Conservation (phyloP, 2,329 filamentous ascomycete genomes). For the Furcasterigmium furcatum region DNA sequence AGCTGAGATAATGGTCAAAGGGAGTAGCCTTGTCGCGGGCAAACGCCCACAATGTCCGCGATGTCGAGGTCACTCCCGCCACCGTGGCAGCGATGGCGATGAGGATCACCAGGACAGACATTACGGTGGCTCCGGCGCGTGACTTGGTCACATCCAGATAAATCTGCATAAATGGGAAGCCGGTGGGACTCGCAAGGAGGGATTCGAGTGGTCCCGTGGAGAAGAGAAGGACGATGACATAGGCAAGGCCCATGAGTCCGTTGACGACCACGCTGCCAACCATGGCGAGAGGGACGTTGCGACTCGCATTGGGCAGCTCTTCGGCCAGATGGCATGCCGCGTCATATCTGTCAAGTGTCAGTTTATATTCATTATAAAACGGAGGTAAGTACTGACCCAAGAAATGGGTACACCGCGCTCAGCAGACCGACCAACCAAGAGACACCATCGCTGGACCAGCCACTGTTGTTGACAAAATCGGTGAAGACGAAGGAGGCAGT, state of each 20-base stretch:
- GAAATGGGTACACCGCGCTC: constrained; percentile 26
- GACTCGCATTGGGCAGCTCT: constrained; percentile 26
- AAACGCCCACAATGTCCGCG: constrained; percentile 34
- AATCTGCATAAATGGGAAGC: constrained; percentile 40
- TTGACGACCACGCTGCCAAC: constrained; percentile 33
- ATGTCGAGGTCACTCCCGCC: constrained; percentile 29
- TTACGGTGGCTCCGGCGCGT: constrained; percentile 17
- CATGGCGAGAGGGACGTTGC: constrained; percentile 28
- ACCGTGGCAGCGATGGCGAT: constrained; percentile 24
- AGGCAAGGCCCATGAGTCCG: constrained; percentile 40
- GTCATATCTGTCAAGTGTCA: constrained; percentile 20
- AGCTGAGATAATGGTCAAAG: constrained; percentile 29
- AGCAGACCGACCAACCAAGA: constrained; percentile 28
- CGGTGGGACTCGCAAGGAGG: constrained; percentile 33
- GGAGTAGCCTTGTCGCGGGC: constrained; percentile 32
- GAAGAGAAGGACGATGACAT: constrained; percentile 38
- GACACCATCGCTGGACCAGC: constrained; percentile 24
- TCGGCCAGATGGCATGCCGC: constrained; percentile 28
- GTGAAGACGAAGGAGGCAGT: constrained; percentile 23
- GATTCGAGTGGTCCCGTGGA: constrained; percentile 33
- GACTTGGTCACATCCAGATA: constrained; percentile 25
- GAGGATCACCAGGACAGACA: constrained; percentile 21
- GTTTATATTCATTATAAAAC: not conserved
- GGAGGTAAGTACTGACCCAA: constrained; percentile 20
- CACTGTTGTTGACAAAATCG: constrained; percentile 24